Evolutionary conservation across 352 stramenopile species (phyloP).

Genomic region (Phytopythium oedochilum): DNA sequence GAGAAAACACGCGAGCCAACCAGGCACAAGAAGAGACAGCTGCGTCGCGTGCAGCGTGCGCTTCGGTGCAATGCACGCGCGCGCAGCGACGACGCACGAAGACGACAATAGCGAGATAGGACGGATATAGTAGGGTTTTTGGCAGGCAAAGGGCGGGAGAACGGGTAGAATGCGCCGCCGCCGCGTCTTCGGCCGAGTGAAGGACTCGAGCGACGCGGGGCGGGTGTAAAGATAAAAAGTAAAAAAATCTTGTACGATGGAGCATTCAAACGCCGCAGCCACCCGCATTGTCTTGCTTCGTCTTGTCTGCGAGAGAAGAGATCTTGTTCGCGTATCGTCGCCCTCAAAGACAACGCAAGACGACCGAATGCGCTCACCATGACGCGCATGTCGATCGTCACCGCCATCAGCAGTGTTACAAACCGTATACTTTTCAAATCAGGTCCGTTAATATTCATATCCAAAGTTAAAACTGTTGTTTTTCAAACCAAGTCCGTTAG

Average conservation of each 20-base stretch:
- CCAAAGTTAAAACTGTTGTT: no score
- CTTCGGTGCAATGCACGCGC: conserved; percentile 6
- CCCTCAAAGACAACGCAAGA: no score
- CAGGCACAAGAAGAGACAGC: background rate
- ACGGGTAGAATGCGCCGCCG: conserved; percentile 1
- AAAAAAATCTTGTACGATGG: conserved; percentile 9
- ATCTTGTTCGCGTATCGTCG: no score
- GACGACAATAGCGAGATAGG: conserved; percentile 5
- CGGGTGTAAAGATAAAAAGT: conserved; percentile 9
- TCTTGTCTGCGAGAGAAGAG: background rate
- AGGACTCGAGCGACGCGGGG: background rate
- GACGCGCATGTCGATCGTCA: no score
- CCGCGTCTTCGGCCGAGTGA: conserved; percentile 5
- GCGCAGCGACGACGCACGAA: background rate
- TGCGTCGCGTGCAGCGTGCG: background rate
- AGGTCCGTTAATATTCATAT: no score
- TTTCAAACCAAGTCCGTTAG: background rate
- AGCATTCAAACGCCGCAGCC: conserved; percentile 1
- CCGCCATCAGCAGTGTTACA: no score
- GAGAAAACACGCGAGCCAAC: conserved; percentile 16
- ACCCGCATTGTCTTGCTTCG: background rate
- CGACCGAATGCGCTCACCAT: no score
- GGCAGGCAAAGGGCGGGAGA: conserved; percentile 6
- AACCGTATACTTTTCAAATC: no score
- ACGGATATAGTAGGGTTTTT: conserved; percentile 6